Evolutionary conservation across 768 basidiomycete species (phyloP).

Genomic region (Trametes maxima): DNA sequence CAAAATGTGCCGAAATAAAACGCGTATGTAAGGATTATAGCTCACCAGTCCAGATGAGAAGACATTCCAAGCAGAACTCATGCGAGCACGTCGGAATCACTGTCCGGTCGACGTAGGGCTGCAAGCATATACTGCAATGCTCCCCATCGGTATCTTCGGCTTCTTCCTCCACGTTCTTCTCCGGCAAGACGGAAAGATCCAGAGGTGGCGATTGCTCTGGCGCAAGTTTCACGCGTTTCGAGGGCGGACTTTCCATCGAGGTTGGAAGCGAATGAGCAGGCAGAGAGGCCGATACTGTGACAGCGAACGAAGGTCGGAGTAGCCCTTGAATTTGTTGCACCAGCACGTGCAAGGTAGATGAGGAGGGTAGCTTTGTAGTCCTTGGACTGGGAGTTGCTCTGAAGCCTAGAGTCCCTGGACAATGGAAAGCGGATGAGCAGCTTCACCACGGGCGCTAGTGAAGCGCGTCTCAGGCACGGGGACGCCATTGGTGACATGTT

Average conservation of each 20-base stretch:
- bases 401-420: no score
- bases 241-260: conserved; percentile 16
- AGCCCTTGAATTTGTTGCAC: no score
- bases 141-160: conserved; percentile 50
- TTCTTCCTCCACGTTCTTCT: conserved; percentile 5
- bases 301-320: no score
- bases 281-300: no score
- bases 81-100: conserved; percentile 86
- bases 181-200: background rate
- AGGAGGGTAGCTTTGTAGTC: no score
- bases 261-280: background rate
- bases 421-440: no score
- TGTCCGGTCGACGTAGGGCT: conserved; percentile 73
- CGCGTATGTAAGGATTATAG: conserved; percentile 4
- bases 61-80: conserved; percentile 92
- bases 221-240: conserved; percentile 25
- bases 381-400: no score
- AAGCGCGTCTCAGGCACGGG: no score
- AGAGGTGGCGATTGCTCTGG: conserved; percentile 6
- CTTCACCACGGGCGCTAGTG: no score
- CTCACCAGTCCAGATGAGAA: conserved; percentile 83
- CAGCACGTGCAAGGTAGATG: no score
- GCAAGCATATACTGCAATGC: conserved; percentile 87
- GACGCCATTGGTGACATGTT: no score
- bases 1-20: background rate